These are phyloP conservation scores for Laetiporus sulphureus DNA, from an alignment of 1,284 basidiomycete species.

Conservation along the genomic window DNA sequence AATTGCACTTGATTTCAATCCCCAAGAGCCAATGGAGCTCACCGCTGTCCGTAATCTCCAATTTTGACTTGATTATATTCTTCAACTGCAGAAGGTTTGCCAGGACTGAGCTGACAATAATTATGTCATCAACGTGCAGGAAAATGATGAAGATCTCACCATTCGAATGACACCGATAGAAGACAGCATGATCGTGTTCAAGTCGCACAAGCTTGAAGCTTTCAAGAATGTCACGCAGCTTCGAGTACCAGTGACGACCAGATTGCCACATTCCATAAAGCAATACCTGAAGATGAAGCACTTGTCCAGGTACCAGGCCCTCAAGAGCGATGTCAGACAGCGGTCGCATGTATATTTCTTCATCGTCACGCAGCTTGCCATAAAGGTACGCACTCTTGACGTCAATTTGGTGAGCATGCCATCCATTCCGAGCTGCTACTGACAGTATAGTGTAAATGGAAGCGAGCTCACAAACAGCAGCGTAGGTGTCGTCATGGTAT, in stretches of 20 bases:
- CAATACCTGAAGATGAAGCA: conserved; percentile 10
- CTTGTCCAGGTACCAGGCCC: conserved; percentile 1
- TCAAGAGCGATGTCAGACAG: conserved; percentile 12
- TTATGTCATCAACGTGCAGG: conserved; percentile 21
- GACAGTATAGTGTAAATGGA: conserved; percentile 24
- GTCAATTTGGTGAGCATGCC: conserved; percentile 26
- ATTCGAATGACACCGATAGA: conserved; percentile 6
- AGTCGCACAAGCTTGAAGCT: conserved; percentile 8
- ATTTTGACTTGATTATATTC: conserved; percentile 1
- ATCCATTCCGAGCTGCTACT: conserved; percentile 21
- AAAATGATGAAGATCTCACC: conserved; percentile 5
- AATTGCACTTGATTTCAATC: conserved; percentile 22
- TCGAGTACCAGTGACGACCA: conserved; percentile 14
- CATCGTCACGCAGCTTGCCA: conserved; percentile 16
- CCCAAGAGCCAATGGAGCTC: conserved; percentile 15
- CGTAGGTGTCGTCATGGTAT: conserved; percentile 25
- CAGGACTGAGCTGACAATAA: conserved; percentile 16
- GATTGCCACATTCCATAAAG: conserved; percentile 23
- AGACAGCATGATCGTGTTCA: conserved; percentile 16
- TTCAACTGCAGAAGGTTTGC: conserved; percentile 3
- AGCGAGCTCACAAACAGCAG: conserved; percentile 24
- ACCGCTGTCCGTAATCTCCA: conserved; percentile 17
- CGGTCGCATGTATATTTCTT: conserved; percentile 21
- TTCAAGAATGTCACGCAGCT: conserved; percentile 5
- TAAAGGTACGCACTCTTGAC: conserved; percentile 28